Base-by-base conservation (phyloP, 1,284 basidiomycete genomes). In the Xerocomus alliaceus region DNA sequence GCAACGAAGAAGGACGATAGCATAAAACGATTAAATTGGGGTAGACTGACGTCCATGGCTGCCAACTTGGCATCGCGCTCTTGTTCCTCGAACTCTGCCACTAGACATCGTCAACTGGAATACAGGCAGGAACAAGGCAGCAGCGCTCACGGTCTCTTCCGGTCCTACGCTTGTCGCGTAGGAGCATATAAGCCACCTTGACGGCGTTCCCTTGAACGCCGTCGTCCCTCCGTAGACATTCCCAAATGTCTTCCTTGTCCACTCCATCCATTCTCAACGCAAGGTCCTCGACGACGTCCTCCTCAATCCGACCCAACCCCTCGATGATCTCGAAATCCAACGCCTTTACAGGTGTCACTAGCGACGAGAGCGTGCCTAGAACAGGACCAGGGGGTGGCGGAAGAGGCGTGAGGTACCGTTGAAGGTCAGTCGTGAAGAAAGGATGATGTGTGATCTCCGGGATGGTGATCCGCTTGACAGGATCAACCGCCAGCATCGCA, bases 141-240 rank as follows among this genome's bases (percentile, higher is more conserved):
- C 39, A 8, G 44, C n/a, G 79, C 88, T 79, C 66, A 90, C 91
- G 78, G 76, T 93, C 92, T 74, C 90, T 88, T n/a, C 95, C 87
- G 62, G 93, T 86, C 46, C 95, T 81, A 68, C 89, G 86, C 79
- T 97, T 95, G 74, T 98, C 97, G 56, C 95, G 83, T 56, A 97
- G 83, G 3, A 98, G 83, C 86, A 97, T 90, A 76, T 98, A 99
- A 1, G 97, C 96, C 20, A 99, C 95, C 78, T 98, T 97, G 74
- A 98, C 91, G 61, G 95, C 92, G 73, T 98, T 97, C 45, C 97
- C 95, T 67, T 91, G 87, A 50, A 86, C 82, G 0, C 91, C 90
- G 60, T 95, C 93, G 49, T 95, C 90, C 64, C 89, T 81, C 67
- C 90, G 83, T 61, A 98, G 78, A 68, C 90, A 91, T 60, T 92